Conservation (phyloP, 1,139 yeast genomes). For the Chernovozyma sophiae-reginae region DNA sequence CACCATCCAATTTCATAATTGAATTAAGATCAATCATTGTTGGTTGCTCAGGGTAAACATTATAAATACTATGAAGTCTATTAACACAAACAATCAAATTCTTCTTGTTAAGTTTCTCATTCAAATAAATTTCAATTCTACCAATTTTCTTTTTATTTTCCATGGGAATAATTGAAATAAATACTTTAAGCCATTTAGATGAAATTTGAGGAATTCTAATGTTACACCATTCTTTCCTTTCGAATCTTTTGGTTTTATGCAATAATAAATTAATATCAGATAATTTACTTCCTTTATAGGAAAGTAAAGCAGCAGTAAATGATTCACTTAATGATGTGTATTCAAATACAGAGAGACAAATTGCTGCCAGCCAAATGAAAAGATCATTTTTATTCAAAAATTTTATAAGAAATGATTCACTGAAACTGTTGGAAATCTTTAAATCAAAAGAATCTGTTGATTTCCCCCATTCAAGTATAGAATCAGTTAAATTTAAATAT, state of each 20-base stretch:
- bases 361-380: constrained; percentile 42
- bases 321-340: constrained; percentile 50
- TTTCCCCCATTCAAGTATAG: constrained; percentile 23
- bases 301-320: constrained; percentile 52
- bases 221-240: constrained; percentile 54
- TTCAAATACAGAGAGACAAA: constrained; percentile 48
- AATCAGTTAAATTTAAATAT: constrained; percentile 49
- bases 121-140: constrained; percentile 46
- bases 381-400: constrained; percentile 31
- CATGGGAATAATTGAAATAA: constrained; percentile 41
- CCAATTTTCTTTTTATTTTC: constrained; percentile 37
- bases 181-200: constrained; percentile 52
- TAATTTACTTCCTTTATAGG: constrained; percentile 50
- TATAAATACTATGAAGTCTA: constrained; percentile 38
- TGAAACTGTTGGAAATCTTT: constrained; percentile 37
- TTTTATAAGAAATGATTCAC: constrained; percentile 29
- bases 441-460: constrained; percentile 19
- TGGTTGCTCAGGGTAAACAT: constrained; percentile 54
- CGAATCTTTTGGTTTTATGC: constrained; percentile 41
- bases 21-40: constrained; percentile 52
- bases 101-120: constrained; percentile 41
- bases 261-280: constrained; percentile 52
- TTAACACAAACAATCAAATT: constrained; percentile 44
- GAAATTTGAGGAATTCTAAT: constrained; percentile 53
- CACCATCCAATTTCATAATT: constrained; percentile 49